Evolutionary conservation across 73 alveolate species (phyloP), one percentile per base, ranked within the genome.

Genomic region (Breviolum minutum): DNA sequence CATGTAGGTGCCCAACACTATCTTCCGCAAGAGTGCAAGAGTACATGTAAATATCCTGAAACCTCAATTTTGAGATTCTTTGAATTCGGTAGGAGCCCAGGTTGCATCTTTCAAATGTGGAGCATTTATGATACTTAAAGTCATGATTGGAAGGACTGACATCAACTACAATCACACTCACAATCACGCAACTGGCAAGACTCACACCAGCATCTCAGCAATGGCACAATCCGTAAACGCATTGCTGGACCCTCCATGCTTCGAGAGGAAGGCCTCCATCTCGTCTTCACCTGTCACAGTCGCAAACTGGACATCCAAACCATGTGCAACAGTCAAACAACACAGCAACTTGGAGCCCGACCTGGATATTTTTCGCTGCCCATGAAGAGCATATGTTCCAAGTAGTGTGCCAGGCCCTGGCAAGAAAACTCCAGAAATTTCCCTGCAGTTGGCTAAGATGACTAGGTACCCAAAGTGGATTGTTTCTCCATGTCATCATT

Each of bases 341-440:
- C n/a, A 60, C 86, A 26, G 30, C 61, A 76, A 40, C 54, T 40
- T 40, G 54, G 54, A 40, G 54, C 54, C 62, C 40, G 84, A 84
- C 94, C 97, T 60, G 99, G 99, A 94, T 99, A 99, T 94, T 99
- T 99, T 70, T 93, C 94, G 85, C 99, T 99, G 92, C 99, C 99
- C 99, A 99, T 98, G 98, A 99, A 99, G 71, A 99, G 96, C 99
- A 99, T 99, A 95, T 99, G 99, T 91, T 99, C 99, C 32, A 99
- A 98, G 98, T 99, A 99, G 97, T 99, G 99, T 29, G 99, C 99
- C 73, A 99, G 76, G 48, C 99, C 99, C 90, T 74, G 90, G 62
- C 27, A 9, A 1, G 48, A 14, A 24, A 24, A 13, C 54, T 26
- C 83, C 83, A 14, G 17, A 14, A 68, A 14, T 14, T 17, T 68